Evolutionary conservation across 148 eudicot genomes (phyloP), one percentile per base, ranked within the genome.

Genomic region (Tetragonia tetragonoides): DNA sequence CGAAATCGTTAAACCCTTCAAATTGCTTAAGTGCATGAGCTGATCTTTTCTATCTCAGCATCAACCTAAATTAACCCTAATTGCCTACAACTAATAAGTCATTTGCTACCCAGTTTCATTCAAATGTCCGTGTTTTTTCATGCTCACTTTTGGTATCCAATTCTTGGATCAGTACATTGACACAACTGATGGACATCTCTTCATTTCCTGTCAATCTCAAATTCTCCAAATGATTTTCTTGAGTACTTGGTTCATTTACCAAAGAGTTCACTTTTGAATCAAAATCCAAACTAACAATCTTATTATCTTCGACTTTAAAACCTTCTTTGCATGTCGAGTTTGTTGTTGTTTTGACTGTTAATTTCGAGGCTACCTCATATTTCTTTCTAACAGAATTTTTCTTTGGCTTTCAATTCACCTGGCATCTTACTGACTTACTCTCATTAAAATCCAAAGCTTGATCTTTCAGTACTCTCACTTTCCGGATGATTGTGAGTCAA

Each of bases 51-150:
- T 44, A 70, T 24, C 76, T 74, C 18, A 4, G 10, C 10, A 21
- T 7, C 46, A 79, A 75, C 46, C 28, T 78, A 78, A 63, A 53
- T 75, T 69, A 10, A 63, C 59, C 39, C 68, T 4, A 79, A 14
- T 10, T 70, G n/a, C 37, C 51, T 51, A 63, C 85, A 75, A 63
- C 44, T 38, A 28, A 7, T 28, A 3, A 75, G 53, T 23, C 82
- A 78, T 17, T 64, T 78, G 75, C 60, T 69, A 0, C 10, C 20
- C 7, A 15, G 4, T 21, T 28, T 37, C 38, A 63, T 60, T 40
- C 0, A 4, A 5, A 18, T 62, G 69, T 38, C 2, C 3, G n/a
- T 18, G 2, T 38, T 20, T 0, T 9, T 2, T 73, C 38, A 9
- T 18, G 23, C 18, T 28, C 34, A 28, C 34, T 28, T 28, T 28